Percentiles rank a stretch among this genome's conserved stretches.
Conservation (phyloP, 768 basidiomycete species). For the Hygrocybe coccinea region DNA sequence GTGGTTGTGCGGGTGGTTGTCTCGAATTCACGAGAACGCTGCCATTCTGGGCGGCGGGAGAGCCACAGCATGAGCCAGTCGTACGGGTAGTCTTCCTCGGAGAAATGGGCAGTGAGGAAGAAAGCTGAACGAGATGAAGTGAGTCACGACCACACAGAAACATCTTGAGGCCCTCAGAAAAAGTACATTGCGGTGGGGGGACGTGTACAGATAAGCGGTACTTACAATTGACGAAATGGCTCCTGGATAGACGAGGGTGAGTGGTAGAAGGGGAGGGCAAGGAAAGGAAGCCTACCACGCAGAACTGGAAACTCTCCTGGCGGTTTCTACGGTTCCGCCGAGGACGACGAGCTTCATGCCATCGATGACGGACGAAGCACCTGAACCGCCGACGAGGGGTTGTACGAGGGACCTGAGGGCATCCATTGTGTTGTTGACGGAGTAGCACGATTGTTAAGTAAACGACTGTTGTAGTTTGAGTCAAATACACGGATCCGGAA, state of each 20-base stretch:
- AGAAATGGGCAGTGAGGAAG: conserved; percentile 88
- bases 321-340: conserved; percentile 84
- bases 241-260: conserved; percentile 41
- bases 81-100: conserved; percentile 85
- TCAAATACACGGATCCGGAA: too few species aligned
- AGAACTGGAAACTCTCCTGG: conserved; percentile 73
- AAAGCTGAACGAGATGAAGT: conserved; percentile 45
- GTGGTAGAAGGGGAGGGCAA: conserved; percentile 5
- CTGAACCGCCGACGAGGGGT: conserved; percentile 71
- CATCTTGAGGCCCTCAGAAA: conserved; percentile 5
- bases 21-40: conserved; percentile 84
- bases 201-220: conserved; percentile 11
- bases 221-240: conserved; percentile 84
- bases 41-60: conserved; percentile 79
- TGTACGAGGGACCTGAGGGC: conserved; percentile 75
- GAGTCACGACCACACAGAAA: conserved; percentile 23
- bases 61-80: conserved; percentile 93
- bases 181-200: not conserved
- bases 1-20: conserved; percentile 74
- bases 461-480: too few species aligned
- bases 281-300: conserved; percentile 56
- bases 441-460: too few species aligned
- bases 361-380: conserved; percentile 75
- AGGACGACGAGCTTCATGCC: conserved; percentile 88
- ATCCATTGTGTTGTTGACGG: too few species aligned